Conservation (phyloP, 1,284 basidiomycete genomes). For the Gomphus sp. region DNA sequence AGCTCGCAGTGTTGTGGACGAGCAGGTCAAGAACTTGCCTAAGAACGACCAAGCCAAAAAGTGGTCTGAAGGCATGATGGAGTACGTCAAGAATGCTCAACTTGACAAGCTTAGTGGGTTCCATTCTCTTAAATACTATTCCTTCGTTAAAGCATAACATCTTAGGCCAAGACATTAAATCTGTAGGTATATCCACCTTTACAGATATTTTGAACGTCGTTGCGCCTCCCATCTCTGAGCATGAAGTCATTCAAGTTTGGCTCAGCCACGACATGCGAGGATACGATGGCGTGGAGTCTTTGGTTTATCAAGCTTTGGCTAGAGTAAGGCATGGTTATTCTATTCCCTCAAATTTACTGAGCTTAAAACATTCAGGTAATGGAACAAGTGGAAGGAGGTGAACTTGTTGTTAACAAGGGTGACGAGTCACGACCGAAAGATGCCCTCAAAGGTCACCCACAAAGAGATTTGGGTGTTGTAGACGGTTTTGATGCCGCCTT, state of each 20-base stretch:
- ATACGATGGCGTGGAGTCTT: constrained; percentile 90
- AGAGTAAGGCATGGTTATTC: constrained; percentile 40
- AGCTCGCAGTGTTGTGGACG: constrained; percentile 81
- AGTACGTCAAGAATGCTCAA: constrained; percentile 63
- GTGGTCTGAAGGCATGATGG: constrained; percentile 49
- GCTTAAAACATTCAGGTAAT: constrained; percentile 48
- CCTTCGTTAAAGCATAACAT: not conserved
- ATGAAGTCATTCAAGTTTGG: constrained; percentile 96
- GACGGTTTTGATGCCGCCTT: constrained; percentile 78
- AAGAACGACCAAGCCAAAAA: constrained; percentile 76
- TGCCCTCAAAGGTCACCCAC: constrained; percentile 23
- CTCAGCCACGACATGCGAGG: constrained; percentile 95
- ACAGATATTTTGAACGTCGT: constrained; percentile 93
- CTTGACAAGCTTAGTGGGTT: constrained; percentile 69
- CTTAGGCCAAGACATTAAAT: constrained; percentile 78
- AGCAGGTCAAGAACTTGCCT: constrained; percentile 77
- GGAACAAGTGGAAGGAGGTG: constrained; percentile 91
- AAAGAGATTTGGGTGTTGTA: constrained; percentile 72
- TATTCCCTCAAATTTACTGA: not conserved
- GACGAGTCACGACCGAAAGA: constrained; percentile 63
- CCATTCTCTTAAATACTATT: not conserved
- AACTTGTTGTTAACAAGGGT: constrained; percentile 83
- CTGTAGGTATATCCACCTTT: constrained; percentile 78
- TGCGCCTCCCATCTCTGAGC: constrained; percentile 95
- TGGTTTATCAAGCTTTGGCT: constrained; percentile 84